phyloP scores from a whole-genome alignment of 192 early-diverging fungal species.

The Coemansia sp. region DNA sequence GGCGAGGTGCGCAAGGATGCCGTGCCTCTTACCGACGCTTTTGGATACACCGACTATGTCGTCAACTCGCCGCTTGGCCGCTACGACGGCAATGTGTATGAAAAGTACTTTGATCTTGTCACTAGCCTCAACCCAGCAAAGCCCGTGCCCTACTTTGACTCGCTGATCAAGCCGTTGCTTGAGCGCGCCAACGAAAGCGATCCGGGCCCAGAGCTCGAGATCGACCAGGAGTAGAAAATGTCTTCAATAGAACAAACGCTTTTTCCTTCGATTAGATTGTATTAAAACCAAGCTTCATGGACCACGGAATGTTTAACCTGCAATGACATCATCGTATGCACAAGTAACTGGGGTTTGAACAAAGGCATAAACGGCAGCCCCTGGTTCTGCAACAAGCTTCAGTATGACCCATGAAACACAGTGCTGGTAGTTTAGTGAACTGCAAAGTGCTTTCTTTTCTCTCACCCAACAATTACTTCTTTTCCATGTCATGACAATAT shows the following conservation, averaged over 20 bases:
- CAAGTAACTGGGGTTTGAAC: neutral
- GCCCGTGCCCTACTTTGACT: conserved; percentile 77
- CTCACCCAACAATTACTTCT: neutral
- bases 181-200: conserved; percentile 60
- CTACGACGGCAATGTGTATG: conserved; percentile 83
- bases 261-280: neutral
- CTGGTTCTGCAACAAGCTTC: no score
- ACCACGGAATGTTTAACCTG: neutral
- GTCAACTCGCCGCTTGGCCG: conserved; percentile 87
- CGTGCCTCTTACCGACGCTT: conserved; percentile 83
- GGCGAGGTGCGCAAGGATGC: conserved; percentile 73
- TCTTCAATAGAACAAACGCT: no score
- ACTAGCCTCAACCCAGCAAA: conserved; percentile 71
- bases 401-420: no score
- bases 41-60: conserved; percentile 87
- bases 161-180: conserved; percentile 74
- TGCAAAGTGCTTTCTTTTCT: no score
- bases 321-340: neutral
- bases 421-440: no score
- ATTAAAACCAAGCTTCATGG: neutral
- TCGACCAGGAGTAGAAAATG: conserved; percentile 57
- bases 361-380: no score
- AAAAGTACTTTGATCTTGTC: conserved; percentile 83
- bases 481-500: neutral
- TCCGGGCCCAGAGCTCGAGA: conserved; percentile 64